Evolutionary conservation across 805 yeast species (phyloP).

Genomic region (Priceomyces haplophilus): DNA sequence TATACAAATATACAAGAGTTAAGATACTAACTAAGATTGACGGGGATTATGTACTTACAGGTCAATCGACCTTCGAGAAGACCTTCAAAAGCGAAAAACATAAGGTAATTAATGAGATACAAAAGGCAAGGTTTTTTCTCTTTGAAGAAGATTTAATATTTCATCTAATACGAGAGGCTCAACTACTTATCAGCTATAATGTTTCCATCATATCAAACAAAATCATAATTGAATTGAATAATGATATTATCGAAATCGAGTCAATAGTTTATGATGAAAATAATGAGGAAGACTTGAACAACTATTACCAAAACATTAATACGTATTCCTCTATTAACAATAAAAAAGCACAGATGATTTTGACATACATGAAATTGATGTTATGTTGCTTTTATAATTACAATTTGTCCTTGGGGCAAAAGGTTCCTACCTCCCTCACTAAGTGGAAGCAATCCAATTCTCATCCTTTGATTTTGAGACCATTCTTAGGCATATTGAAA

Average conservation of each 20-base stretch:
- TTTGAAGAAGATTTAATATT: slow-evolving; percentile 89
- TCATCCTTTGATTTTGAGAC: slow-evolving; percentile 49
- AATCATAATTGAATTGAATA: slow-evolving; percentile 61
- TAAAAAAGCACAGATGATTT: slow-evolving; percentile 52
- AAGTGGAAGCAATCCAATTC: slow-evolving; percentile 44
- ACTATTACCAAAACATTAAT: slow-evolving; percentile 29
- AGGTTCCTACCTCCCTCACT: slow-evolving; percentile 46
- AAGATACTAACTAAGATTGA: slow-evolving; percentile 55
- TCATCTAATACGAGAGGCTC: slow-evolving; percentile 74
- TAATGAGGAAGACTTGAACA: slow-evolving; percentile 36
- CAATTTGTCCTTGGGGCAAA: slow-evolving; percentile 40
- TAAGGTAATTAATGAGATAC: slow-evolving; percentile 50
- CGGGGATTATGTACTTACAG: slow-evolving; percentile 53
- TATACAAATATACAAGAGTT: slow-evolving; percentile 54
- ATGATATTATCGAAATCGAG: slow-evolving; percentile 70
- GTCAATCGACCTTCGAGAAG: slow-evolving; percentile 46
- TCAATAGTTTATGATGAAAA: slow-evolving; percentile 45
- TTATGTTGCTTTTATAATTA: slow-evolving; percentile 56
- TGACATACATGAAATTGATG: slow-evolving; percentile 54
- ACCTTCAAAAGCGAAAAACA: slow-evolving; percentile 11
- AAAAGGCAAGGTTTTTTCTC: slow-evolving; percentile 65
- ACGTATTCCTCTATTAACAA: slow-evolving; percentile 29
- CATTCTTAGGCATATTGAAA: slow-evolving; percentile 56
- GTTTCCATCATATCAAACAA: slow-evolving; percentile 64
- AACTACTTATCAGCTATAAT: slow-evolving; percentile 61